A percentile compares a stretch with the other conserved stretches of the same genome.
These are phyloP conservation scores for Tulasnella sp. DNA, from an alignment of 768 basidiomycete genomes.

Conservation along the genomic window DNA sequence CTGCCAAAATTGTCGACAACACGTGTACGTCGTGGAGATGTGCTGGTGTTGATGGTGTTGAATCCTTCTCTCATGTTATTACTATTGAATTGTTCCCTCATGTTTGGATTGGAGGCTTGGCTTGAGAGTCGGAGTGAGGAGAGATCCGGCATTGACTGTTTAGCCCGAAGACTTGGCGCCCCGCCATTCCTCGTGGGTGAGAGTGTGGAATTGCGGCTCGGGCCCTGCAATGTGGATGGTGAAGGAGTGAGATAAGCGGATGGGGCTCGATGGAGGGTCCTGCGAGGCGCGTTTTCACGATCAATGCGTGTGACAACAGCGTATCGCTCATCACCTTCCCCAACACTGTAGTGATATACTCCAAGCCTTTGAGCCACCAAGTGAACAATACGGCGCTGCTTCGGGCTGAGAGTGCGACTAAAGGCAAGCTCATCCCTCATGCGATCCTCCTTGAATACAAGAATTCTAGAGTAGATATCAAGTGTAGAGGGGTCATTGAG, in stretches of 20 bases:
- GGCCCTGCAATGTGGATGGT: not conserved
- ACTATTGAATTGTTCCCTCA: not conserved
- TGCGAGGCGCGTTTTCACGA: slow-evolving; percentile 34
- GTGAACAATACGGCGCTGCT: slow-evolving; percentile 86
- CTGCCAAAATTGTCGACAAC: slow-evolving; percentile 53
- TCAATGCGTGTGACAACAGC: slow-evolving; percentile 90
- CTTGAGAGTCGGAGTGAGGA: no score
- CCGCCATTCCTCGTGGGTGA: not conserved
- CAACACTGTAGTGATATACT: slow-evolving; percentile 86
- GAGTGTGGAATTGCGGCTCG: slow-evolving; percentile 16
- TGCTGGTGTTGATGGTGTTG: slow-evolving; percentile 74
- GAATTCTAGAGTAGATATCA: slow-evolving; percentile 92
- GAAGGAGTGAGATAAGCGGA: slow-evolving; percentile 62
- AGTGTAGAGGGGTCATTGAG: slow-evolving; percentile 90
- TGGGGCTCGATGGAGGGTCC: slow-evolving; percentile 64
- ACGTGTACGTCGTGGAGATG: slow-evolving; percentile 55
- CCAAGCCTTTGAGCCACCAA: slow-evolving; percentile 93
- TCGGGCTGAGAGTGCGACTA: slow-evolving; percentile 69
- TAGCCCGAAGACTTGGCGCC: slow-evolving; percentile 51
- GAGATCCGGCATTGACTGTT: slow-evolving; percentile 99
- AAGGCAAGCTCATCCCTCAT: slow-evolving; percentile 98
- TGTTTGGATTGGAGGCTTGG: slow-evolving; percentile 56
- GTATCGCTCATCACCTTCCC: slow-evolving; percentile 83
- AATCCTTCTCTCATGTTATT: slow-evolving; percentile 80
- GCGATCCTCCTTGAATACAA: slow-evolving; percentile 93